Conservation (phyloP, 441 rosid genomes). For the Sinapis alba region DNA sequence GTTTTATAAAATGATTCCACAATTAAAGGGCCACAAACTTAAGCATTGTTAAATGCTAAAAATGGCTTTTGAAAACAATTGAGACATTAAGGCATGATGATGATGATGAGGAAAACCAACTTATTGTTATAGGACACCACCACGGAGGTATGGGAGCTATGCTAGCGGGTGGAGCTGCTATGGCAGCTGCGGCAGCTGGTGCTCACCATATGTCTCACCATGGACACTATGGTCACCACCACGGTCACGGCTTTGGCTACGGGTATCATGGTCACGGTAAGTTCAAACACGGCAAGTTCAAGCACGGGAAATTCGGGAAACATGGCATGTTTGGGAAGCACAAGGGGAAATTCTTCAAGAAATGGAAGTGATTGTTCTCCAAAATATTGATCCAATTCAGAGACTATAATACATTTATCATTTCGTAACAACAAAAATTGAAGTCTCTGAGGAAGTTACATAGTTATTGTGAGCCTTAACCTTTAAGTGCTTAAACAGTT, state of each 20-base stretch:
- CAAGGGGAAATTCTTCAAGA: slow-evolving; percentile 64
- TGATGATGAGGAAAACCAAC: not conserved
- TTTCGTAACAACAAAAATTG: not conserved
- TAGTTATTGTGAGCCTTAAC: slow-evolving; percentile 15
- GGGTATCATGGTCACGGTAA: slow-evolving; percentile 54
- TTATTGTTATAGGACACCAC: slow-evolving; percentile 30
- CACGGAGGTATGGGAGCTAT: slow-evolving; percentile 54
- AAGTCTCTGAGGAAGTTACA: slow-evolving; percentile 3
- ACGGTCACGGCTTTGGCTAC: slow-evolving; percentile 35
- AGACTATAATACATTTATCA: not conserved
- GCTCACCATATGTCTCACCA: slow-evolving; percentile 69
- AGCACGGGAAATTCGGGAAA: slow-evolving; percentile 81
- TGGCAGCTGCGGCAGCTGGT: slow-evolving; percentile 71
- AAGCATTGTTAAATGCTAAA: not conserved
- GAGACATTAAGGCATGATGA: not conserved
- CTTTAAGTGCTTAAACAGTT: slow-evolving; percentile 2
- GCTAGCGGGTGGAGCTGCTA: slow-evolving; percentile 74
- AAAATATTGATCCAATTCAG: slow-evolving; percentile 6
- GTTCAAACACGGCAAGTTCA: slow-evolving; percentile 72
- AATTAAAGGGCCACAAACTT: not conserved
- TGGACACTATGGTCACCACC: slow-evolving; percentile 43
- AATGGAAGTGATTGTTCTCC: slow-evolving; percentile 59
- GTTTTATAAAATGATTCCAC: not conserved
- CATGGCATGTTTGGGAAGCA: slow-evolving; percentile 74
- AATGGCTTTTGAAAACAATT: not conserved